Percentiles rank a stretch among this genome's conserved stretches.
Evolutionary conservation across 192 early-diverging fungal genomes (phyloP).

Genomic region (Lunasporangiospora selenospora): DNA sequence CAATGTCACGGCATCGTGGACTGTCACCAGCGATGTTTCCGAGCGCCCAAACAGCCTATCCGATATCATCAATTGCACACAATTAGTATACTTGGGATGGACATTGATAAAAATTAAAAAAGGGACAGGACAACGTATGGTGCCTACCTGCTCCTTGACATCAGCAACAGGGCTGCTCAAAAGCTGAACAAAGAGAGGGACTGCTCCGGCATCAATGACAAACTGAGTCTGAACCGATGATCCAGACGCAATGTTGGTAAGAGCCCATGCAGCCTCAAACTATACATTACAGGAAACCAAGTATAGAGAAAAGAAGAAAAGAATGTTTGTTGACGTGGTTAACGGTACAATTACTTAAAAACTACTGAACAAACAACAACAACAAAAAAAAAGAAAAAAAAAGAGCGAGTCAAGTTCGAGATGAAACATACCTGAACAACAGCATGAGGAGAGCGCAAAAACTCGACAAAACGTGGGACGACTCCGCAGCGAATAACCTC

Average conservation of each 20-base stretch:
- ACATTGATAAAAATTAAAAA: no score
- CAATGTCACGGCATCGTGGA: conserved; percentile 49
- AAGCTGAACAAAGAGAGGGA: conserved; percentile 54
- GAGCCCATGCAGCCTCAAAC: conserved; percentile 64
- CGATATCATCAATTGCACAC: neutral
- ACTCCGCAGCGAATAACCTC: conserved; percentile 54
- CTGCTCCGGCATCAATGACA: conserved; percentile 54
- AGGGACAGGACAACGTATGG: no score
- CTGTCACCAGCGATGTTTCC: conserved; percentile 63
- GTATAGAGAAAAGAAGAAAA: conserved; percentile 7
- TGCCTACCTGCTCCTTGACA: conserved; percentile 53
- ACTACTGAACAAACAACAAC: neutral
- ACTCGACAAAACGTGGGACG: conserved; percentile 59
- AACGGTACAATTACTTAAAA: neutral
- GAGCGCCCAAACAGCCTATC: conserved; percentile 60
- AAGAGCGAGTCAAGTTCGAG: neutral
- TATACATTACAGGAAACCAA: conserved; percentile 7
- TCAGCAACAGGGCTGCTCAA: conserved; percentile 39
- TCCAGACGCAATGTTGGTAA: conserved; percentile 60
- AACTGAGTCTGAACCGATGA: conserved; percentile 51
- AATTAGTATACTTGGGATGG: no score
- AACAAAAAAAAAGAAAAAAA: neutral
- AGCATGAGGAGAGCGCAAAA: conserved; percentile 47
- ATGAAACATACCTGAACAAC: conserved; percentile 34
- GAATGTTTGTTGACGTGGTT: neutral